Percentiles rank a stretch among this genome's conserved stretches.
phyloP scores from a whole-genome alignment of 176 grass and related monocot genomes.

The Musa troglodytarum region DNA sequence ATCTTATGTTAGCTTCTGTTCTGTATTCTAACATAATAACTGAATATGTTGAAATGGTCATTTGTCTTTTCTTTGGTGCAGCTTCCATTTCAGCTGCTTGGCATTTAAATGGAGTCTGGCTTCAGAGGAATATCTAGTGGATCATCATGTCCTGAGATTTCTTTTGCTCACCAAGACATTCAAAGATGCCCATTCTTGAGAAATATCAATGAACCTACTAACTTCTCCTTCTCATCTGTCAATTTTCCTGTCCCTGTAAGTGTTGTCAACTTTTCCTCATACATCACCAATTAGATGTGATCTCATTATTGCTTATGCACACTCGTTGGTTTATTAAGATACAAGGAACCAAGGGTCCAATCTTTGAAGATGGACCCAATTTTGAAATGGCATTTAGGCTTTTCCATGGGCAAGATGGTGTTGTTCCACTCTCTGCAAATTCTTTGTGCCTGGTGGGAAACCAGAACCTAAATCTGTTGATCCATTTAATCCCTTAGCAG shows the following conservation, averaged over 20 bases:
- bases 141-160: slow-evolving; percentile 35
- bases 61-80: background rate
- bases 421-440: slow-evolving; percentile 74
- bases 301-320: slow-evolving; percentile 1
- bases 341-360: slow-evolving; percentile 79
- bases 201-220: slow-evolving; percentile 86
- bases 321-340: slow-evolving; percentile 33
- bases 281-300: slow-evolving; percentile 5
- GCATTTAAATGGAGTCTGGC: slow-evolving; percentile 49
- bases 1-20: too few species aligned
- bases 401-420: slow-evolving; percentile 84
- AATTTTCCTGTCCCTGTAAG: slow-evolving; percentile 60
- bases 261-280: background rate
- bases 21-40: too few species aligned
- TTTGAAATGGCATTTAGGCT: slow-evolving; percentile 89
- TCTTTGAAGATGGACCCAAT: slow-evolving; percentile 96
- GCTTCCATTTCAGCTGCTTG: background rate
- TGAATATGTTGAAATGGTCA: background rate
- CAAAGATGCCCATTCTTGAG: slow-evolving; percentile 12
- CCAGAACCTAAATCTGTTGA: background rate
- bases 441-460: slow-evolving; percentile 38
- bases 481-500: slow-evolving; percentile 76
- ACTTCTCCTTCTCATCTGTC: slow-evolving; percentile 54
- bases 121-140: slow-evolving; percentile 33
- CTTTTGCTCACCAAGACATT: slow-evolving; percentile 49